Conservation (phyloP, 495 filamentous ascomycete species). For the Chaetomidium leptoderma region DNA sequence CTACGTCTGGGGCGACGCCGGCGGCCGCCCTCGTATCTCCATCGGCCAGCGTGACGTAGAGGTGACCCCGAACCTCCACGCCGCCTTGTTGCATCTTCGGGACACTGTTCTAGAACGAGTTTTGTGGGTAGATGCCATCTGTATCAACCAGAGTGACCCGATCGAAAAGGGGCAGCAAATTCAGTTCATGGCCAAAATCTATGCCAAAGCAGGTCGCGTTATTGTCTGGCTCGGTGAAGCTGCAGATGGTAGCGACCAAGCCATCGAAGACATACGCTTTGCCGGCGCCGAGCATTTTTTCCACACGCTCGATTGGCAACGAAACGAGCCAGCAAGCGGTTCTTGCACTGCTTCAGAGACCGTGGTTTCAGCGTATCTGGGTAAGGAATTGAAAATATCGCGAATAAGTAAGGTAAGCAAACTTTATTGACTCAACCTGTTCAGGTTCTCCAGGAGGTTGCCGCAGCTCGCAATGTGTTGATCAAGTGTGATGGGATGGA, state of each 20-base stretch:
- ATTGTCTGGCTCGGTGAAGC: neutral
- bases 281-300: too few species aligned
- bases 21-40: neutral
- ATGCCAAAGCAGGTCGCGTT: neutral
- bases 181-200: neutral
- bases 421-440: neutral
- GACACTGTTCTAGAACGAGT: neutral
- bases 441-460: conserved; percentile 1
- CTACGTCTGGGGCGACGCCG: neutral
- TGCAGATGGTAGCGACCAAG: neutral
- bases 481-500: neutral
- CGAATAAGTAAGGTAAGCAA: neutral
- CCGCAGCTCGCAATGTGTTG: neutral
- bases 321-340: neutral
- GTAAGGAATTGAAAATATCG: neutral
- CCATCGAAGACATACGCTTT: neutral
- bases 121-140: neutral
- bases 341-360: neutral
- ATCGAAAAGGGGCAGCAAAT: neutral
- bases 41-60: neutral
- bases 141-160: neutral
- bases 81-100: neutral
- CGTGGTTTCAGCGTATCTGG: conserved; percentile 4
- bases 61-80: neutral
- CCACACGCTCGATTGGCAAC: neutral